A percentile compares a stretch with the other conserved stretches of the same genome.
Conservation (phyloP, 163 green algal species). For the Chloromonas sp. region DNA sequence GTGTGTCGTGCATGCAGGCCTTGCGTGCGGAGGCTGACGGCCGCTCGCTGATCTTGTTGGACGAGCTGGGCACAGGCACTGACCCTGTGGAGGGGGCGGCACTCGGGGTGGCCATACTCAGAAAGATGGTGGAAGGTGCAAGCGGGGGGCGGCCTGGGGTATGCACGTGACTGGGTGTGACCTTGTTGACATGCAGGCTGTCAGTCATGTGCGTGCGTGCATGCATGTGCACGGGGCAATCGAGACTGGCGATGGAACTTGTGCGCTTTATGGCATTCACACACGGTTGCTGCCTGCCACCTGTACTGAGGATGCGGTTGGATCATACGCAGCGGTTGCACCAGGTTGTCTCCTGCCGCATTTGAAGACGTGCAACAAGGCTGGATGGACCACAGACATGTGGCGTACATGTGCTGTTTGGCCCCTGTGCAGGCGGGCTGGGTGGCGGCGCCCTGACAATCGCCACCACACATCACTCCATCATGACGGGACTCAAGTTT, state of each 20-base stretch:
- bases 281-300: too few relatives aligned
- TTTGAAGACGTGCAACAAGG: too few relatives aligned
- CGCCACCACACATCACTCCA: constrained; percentile 68
- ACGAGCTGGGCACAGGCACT: constrained; percentile 92
- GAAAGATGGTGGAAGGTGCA: constrained; percentile 44
- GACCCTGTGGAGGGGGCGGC: constrained; percentile 86
- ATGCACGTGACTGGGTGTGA: too few relatives aligned
- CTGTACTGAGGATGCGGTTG: too few relatives aligned
- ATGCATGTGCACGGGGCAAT: too few relatives aligned
- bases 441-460: constrained; percentile 68
- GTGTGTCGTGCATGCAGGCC: constrained; percentile 37
- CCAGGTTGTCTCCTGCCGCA: too few relatives aligned
- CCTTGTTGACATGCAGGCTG: background rate
- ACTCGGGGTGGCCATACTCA: constrained; percentile 76
- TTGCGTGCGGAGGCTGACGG: constrained; percentile 68
- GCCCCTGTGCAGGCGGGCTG: constrained; percentile 32
- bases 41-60: constrained; percentile 77
- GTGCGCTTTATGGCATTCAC: too few relatives aligned
- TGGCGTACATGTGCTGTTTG: constrained; percentile 3
- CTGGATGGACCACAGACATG: background rate
- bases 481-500: constrained; percentile 77
- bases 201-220: too few relatives aligned
- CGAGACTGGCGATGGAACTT: too few relatives aligned
- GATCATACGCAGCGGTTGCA: too few relatives aligned
- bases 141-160: background rate